A percentile compares a stretch with the other conserved stretches of the same genome.
These are phyloP conservation scores for Dendrobium huoshanense DNA, from an alignment of 106 monocot genomes.

Conservation along the genomic window DNA sequence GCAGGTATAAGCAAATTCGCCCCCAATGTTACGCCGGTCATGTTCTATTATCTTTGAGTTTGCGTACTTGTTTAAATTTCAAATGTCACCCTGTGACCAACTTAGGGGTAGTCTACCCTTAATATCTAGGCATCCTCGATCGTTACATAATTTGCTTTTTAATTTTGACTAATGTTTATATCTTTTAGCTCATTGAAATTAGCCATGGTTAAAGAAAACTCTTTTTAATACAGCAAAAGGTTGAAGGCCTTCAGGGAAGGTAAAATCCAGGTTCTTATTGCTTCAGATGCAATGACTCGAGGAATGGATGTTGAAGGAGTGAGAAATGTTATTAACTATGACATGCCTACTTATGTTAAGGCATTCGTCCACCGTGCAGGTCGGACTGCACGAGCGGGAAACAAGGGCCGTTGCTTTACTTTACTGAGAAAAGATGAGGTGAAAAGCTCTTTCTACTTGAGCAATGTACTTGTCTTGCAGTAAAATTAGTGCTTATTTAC, in stretches of 20 bases:
- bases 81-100: background rate
- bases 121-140: background rate
- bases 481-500: background rate
- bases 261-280: slow-evolving; percentile 63
- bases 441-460: background rate
- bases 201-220: background rate
- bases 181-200: background rate
- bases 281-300: slow-evolving; percentile 86
- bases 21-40: background rate
- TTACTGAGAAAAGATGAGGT: slow-evolving; percentile 77
- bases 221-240: slow-evolving; percentile 48
- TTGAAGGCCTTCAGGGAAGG: slow-evolving; percentile 81
- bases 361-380: slow-evolving; percentile 91
- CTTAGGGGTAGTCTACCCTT: background rate
- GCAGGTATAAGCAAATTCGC: background rate
- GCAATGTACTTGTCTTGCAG: background rate
- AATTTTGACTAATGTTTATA: background rate
- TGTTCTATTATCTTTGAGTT: background rate
- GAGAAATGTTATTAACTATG: slow-evolving; percentile 86
- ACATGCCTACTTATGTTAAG: slow-evolving; percentile 78
- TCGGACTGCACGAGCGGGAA: slow-evolving; percentile 82
- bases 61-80: background rate
- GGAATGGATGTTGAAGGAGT: slow-evolving; percentile 94
- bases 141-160: background rate
- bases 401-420: slow-evolving; percentile 80